phyloP scores from a whole-genome alignment of 2,329 filamentous ascomycete species.

The Beauveria caledonica region DNA sequence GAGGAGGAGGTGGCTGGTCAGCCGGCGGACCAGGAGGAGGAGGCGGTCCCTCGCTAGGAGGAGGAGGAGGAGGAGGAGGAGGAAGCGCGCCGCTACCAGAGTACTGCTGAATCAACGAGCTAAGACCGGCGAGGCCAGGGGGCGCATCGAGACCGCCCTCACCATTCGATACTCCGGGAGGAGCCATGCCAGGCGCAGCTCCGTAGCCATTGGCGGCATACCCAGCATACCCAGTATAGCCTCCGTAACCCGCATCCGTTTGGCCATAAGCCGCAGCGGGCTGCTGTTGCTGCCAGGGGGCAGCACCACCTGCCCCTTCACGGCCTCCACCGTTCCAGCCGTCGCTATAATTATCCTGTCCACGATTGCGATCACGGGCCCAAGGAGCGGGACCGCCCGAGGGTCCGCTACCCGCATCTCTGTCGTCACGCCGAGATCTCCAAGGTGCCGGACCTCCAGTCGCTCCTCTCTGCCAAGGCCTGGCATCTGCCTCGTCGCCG shows the following conservation, averaged over 20 bases:
- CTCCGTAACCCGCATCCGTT: constrained; percentile 46
- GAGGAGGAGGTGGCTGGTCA: constrained; percentile 52
- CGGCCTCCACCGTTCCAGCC: constrained; percentile 20
- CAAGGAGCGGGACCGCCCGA: constrained; percentile 47
- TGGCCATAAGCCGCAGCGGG: constrained; percentile 25
- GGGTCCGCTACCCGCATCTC: constrained; percentile 32
- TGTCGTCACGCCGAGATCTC: constrained; percentile 49
- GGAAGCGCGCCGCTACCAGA: constrained; percentile 40
- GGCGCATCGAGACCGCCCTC: constrained; percentile 44
- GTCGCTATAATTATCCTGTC: constrained; percentile 30
- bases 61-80: constrained; percentile 56
- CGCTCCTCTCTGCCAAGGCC: constrained; percentile 83
- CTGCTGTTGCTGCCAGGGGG: constrained; percentile 40
- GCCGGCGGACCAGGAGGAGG: constrained; percentile 50
- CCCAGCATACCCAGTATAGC: constrained; percentile 45
- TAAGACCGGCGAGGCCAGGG: constrained; percentile 50
- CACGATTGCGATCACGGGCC: constrained; percentile 50
- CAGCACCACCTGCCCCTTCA: constrained; percentile 16
- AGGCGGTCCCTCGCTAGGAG: constrained; percentile 40
- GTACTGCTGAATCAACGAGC: constrained; percentile 60
- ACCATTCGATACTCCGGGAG: constrained; percentile 32
- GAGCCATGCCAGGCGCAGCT: constrained; percentile 30
- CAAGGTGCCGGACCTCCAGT: constrained; percentile 80
- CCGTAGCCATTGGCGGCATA: constrained; percentile 40
- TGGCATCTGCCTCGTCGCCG: constrained; percentile 52